phyloP scores from a whole-genome alignment of 139 green algal genomes.

The Eudorina sp. region DNA sequence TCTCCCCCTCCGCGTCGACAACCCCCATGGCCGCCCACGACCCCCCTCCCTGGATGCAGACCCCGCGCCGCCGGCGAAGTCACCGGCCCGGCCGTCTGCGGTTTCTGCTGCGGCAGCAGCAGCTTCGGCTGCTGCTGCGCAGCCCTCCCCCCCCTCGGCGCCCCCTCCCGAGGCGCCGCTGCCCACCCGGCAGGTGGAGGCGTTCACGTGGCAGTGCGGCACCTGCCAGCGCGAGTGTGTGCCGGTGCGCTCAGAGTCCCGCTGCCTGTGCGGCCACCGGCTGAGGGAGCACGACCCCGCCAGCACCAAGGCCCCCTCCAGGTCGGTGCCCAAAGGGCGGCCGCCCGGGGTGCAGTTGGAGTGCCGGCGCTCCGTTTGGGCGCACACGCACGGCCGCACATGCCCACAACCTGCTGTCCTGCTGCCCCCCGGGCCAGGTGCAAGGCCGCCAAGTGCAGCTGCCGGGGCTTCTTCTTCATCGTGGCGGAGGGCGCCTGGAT shows the following conservation, averaged over 20 bases:
- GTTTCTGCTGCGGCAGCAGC: background rate
- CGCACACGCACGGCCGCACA: background rate
- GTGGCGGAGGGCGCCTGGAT: slow-evolving; percentile 83
- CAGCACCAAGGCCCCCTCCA: background rate
- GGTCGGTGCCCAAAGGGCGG: background rate
- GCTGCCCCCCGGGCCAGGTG: slow-evolving; percentile 48
- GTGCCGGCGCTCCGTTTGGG: background rate
- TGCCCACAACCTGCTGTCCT: background rate
- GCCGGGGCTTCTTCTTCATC: slow-evolving; percentile 80
- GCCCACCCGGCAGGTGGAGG: slow-evolving; percentile 39
- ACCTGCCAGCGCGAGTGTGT: slow-evolving; percentile 73
- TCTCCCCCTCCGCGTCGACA: too few relatives aligned
- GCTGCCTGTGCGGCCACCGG: slow-evolving; percentile 81
- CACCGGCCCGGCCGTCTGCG: too few relatives aligned
- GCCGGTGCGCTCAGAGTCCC: slow-evolving; percentile 71
- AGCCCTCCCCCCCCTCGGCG: background rate
- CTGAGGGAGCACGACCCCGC: slow-evolving; percentile 67
- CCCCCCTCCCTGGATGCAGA: too few relatives aligned
- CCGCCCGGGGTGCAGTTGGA: background rate
- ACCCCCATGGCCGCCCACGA: too few relatives aligned
- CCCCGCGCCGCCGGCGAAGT: too few relatives aligned
- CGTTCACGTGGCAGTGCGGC: slow-evolving; percentile 58
- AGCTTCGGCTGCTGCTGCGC: background rate
- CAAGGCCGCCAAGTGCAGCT: slow-evolving; percentile 65
- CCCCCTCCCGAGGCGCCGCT: background rate